These are phyloP conservation scores for Penicillium soppii DNA, from an alignment of 495 filamentous ascomycete genomes.

Conservation along the genomic window DNA sequence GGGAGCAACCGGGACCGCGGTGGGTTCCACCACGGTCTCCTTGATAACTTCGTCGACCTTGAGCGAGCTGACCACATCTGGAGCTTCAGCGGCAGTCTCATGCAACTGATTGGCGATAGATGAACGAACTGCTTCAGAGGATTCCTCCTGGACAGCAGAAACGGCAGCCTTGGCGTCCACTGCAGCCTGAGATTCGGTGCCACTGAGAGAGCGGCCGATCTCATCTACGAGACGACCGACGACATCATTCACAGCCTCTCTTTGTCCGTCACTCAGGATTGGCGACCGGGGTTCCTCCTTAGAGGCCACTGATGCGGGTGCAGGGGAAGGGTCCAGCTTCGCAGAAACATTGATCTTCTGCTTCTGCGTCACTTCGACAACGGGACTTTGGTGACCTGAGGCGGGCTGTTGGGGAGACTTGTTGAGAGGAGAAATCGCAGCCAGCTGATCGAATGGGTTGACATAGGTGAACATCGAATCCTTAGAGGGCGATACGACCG, in stretches of 20 bases:
- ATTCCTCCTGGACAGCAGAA: constrained; percentile 29
- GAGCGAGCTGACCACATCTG: neutral
- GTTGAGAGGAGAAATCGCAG: constrained; percentile 66
- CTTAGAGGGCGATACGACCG: constrained; percentile 34
- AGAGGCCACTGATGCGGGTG: constrained; percentile 7
- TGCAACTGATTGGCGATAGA: constrained; percentile 36
- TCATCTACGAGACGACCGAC: constrained; percentile 65
- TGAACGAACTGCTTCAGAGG: constrained; percentile 32
- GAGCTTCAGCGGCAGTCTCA: constrained; percentile 27
- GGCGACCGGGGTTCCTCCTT: constrained; percentile 34
- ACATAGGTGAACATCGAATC: constrained; percentile 68
- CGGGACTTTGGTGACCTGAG: constrained; percentile 37
- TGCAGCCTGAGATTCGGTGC: constrained; percentile 56
- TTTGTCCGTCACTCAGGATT: constrained; percentile 37
- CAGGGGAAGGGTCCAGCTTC: constrained; percentile 12
- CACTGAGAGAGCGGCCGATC: constrained; percentile 67
- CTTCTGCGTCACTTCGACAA: constrained; percentile 28
- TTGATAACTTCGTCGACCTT: constrained; percentile 50
- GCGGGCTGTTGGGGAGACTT: constrained; percentile 39
- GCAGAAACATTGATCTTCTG: constrained; percentile 26
- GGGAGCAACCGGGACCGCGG: constrained; percentile 55
- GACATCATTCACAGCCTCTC: constrained; percentile 70
- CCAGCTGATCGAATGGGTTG: constrained; percentile 77
- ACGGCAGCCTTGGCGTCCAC: constrained; percentile 26
- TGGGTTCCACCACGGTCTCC: constrained; percentile 56